Evolutionary conservation across 2,329 filamentous ascomycete species (phyloP).

Genomic region (Blumeriella jaapii): DNA sequence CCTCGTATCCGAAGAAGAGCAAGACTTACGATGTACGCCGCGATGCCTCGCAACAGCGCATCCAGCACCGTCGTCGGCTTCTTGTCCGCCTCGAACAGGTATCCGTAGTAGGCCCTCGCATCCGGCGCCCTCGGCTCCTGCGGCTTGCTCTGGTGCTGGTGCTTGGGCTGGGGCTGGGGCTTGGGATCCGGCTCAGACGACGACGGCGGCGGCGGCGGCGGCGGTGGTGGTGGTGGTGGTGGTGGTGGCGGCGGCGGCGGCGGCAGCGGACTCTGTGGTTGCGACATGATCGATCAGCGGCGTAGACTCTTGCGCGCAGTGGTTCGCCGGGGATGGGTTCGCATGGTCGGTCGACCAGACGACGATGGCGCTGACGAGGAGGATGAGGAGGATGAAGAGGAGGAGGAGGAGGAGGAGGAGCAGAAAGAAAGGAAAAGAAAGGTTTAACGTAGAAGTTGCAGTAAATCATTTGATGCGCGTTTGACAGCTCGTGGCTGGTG

Average conservation of each 20-base stretch:
- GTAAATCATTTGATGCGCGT: no score
- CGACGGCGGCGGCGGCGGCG: no score
- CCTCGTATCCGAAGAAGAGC: background rate
- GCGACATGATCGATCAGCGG: slow-evolving; percentile 4
- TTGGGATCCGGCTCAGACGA: no score
- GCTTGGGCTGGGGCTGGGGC: background rate
- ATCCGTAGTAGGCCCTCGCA: slow-evolving; percentile 39
- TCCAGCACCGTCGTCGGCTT: slow-evolving; percentile 55
- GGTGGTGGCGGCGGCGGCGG: background rate
- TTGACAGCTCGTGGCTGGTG: no score
- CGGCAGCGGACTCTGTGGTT: slow-evolving; percentile 1
- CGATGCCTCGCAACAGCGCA: slow-evolving; percentile 57
- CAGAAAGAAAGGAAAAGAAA: no score
- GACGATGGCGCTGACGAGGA: no score
- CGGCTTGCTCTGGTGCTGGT: slow-evolving; percentile 11
- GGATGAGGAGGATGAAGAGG: no score
- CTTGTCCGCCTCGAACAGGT: slow-evolving; percentile 58
- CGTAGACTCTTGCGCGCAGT: no score
- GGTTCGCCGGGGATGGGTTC: no score
- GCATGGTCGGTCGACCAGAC: no score
- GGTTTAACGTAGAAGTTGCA: no score
- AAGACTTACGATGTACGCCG: slow-evolving; percentile 54
- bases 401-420: no score
- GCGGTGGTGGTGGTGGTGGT: background rate
- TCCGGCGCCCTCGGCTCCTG: slow-evolving; percentile 16